Base-by-base conservation (phyloP, 352 stramenopile genomes). In the Pythium biforme region DNA sequence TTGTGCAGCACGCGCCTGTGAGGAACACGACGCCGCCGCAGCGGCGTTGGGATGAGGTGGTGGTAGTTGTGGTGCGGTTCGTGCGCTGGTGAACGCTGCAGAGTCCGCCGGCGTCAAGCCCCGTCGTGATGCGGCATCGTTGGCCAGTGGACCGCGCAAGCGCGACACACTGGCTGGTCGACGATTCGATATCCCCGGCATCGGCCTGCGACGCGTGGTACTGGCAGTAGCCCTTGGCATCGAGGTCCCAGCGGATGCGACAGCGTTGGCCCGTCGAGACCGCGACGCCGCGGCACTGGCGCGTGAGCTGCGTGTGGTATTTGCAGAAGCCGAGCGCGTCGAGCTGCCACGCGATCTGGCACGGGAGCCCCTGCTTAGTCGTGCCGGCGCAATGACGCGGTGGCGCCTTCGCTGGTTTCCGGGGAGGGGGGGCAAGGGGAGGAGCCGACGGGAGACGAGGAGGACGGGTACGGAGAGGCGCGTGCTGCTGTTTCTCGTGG, bases 241-340 rank as follows among this genome's bases (percentile, higher is more conserved):
- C 54, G 29, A 78, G 59, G 10, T 49, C 47, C 66, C 70, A 74
- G n/a, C 62, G 67, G 33, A 74, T 66, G 51, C 68, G 64, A 25
- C 70, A 77, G 12, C 59, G 70, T 12, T 62, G 58, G 14, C 70
- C 70, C 2, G 66, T 72, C n/a, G 70, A 68, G 9, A 49, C 40
- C 22, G 70, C 66, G 40, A 77, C 58, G 22, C 70, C 70, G 41
- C 59, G 58, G 31, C 70, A 76, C 27, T 64, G 41, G 9, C 25
- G 23, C n/a, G 66, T 57, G 22, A 65, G 47, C 25, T 64, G 62
- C 6, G 31, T 53, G 62, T 76, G 70, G 58, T 68, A 76, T 37
- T 74, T 73, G 62, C 70, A 76, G 46, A 64, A 76, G 0, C 70
- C 70, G 23, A 69, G 23, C 19, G 25, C 27, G 37, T 73, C 46